Conservation (phyloP, 306 rosid genomes). For the Pyrus bretschneideri region DNA sequence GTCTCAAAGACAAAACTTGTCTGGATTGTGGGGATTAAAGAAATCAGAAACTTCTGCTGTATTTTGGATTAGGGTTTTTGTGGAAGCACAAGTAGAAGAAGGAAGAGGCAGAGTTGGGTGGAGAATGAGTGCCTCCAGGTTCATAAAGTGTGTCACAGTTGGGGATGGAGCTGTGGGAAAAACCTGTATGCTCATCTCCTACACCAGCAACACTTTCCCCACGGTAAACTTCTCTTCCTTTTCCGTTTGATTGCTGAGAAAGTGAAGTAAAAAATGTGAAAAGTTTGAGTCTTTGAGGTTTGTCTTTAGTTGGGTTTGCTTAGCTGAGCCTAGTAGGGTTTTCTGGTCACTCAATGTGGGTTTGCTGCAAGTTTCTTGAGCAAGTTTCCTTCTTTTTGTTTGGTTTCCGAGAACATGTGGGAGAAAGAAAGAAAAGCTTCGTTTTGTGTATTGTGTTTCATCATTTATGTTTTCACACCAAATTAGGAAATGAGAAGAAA, state of each 20-base stretch:
- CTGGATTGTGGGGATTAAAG: conserved; percentile 10
- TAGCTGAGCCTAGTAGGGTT: neutral
- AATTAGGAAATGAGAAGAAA: neutral
- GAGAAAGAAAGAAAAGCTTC: neutral
- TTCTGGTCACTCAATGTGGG: neutral
- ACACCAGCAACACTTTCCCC: conserved; percentile 97
- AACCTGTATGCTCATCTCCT: conserved; percentile 97
- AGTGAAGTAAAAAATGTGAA: neutral
- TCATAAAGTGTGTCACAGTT: conserved; percentile 90
- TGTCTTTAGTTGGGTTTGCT: conserved; percentile 13
- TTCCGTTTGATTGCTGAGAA: conserved; percentile 12
- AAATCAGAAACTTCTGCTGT: conserved; percentile 1
- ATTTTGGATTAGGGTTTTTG: conserved; percentile 32
- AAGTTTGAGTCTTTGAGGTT: conserved; percentile 10
- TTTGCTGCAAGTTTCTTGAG: neutral
- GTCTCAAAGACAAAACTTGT: conserved; percentile 15
- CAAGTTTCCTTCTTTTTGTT: neutral
- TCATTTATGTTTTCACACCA: neutral
- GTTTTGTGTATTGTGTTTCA: neutral
- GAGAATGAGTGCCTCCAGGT: conserved; percentile 87
- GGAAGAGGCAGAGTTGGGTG: conserved; percentile 3
- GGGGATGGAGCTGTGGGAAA: conserved; percentile 98
- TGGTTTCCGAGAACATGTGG: conserved; percentile 7
- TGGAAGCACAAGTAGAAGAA: neutral
- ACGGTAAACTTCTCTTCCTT: conserved; percentile 35